Percentiles rank a stretch among this genome's conserved stretches.
Evolutionary conservation across 1,284 basidiomycete genomes (phyloP).

Genomic region (Ustilago xerochloae): DNA sequence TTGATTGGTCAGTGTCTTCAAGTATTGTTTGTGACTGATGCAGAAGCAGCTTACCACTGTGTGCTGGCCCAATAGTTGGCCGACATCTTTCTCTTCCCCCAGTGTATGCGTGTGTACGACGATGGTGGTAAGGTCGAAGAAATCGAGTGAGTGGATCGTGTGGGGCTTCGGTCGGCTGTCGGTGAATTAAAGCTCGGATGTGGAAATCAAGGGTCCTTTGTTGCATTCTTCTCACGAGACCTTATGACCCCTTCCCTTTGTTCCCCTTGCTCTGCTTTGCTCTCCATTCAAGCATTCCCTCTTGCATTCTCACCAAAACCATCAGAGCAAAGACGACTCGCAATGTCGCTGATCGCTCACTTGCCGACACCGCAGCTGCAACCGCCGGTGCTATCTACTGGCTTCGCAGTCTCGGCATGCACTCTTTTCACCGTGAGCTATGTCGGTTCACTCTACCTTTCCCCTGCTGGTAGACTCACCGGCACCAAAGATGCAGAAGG

Average conservation of each 20-base stretch:
- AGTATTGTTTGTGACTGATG: background rate
- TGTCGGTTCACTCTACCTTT: slow-evolving; percentile 71
- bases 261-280: background rate
- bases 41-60: slow-evolving; percentile 51
- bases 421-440: slow-evolving; percentile 69
- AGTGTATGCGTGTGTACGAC: background rate
- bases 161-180: slow-evolving; percentile 9
- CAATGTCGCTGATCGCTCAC: slow-evolving; percentile 34
- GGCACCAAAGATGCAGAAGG: slow-evolving; percentile 20
- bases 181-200: slow-evolving; percentile 5
- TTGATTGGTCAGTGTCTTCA: background rate
- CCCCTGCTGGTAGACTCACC: slow-evolving; percentile 52
- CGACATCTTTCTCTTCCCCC: slow-evolving; percentile 38
- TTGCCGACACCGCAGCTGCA: slow-evolving; percentile 5
- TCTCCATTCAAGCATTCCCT: background rate
- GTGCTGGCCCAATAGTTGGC: slow-evolving; percentile 64
- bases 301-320: background rate
- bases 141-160: background rate
- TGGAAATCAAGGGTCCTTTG: slow-evolving; percentile 20
- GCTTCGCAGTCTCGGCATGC: slow-evolving; percentile 31
- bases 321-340: background rate
- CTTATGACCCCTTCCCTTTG: no score
- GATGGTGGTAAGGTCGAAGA: background rate
- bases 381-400: slow-evolving; percentile 22
- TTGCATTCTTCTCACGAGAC: no score